phyloP scores from a whole-genome alignment of 1,284 basidiomycete species.

The Blastosporella zonata region DNA sequence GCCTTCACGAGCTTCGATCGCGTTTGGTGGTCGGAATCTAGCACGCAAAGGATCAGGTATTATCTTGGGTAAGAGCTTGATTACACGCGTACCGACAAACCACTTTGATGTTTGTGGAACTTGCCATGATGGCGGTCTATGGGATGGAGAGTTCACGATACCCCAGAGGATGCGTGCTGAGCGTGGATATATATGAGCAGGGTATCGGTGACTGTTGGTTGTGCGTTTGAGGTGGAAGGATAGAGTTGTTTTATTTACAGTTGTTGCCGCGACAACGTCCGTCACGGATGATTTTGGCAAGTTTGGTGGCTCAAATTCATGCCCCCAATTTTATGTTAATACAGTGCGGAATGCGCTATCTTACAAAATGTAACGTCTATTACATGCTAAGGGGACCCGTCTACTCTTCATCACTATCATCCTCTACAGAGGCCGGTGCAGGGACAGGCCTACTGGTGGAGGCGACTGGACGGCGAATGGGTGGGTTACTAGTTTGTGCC shows the following conservation, averaged over 20 bases:
- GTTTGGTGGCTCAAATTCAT: background rate
- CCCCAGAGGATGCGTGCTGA: constrained; percentile 14
- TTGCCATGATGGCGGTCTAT: constrained; percentile 54
- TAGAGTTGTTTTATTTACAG: constrained; percentile 22
- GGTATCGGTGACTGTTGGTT: constrained; percentile 12
- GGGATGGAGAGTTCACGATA: constrained; percentile 18
- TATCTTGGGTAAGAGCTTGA: constrained; percentile 9
- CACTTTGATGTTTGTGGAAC: constrained; percentile 86
- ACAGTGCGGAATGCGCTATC: constrained; percentile 9
- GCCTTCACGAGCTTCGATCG: constrained; percentile 87
- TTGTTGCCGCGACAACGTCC: constrained; percentile 29
- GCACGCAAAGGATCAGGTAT: constrained; percentile 10
- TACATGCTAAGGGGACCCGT: constrained; percentile 12
- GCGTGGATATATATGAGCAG: constrained; percentile 13
- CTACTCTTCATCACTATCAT: constrained; percentile 41
- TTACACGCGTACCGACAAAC: constrained; percentile 77
- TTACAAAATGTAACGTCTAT: constrained; percentile 15
- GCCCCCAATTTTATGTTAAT: constrained; percentile 6
- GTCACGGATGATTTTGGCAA: constrained; percentile 1
- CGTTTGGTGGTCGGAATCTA: constrained; percentile 94
- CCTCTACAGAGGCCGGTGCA: constrained; percentile 38
- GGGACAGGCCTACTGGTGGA: constrained; percentile 54
- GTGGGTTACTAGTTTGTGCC: constrained; percentile 60
- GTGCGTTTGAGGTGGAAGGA: constrained; percentile 9
- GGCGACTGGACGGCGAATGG: constrained; percentile 47